These are phyloP conservation scores for Furcasterigmium sp. DNA, from an alignment of 2,329 filamentous ascomycete genomes.

Conservation along the genomic window DNA sequence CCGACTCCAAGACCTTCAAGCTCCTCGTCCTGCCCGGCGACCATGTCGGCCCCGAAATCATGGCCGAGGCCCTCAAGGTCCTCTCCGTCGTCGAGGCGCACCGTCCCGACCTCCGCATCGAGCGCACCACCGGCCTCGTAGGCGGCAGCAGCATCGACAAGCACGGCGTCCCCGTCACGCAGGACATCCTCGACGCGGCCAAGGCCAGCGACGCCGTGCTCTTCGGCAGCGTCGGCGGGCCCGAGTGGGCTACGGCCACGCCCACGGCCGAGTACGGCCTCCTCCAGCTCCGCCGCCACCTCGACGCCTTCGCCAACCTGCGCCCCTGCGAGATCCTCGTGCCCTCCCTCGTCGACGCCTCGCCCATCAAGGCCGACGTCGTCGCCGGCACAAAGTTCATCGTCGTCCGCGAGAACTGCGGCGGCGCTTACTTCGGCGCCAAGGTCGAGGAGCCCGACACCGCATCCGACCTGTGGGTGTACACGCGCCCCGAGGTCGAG, in stretches of 20 bases:
- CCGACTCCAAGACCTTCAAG: background rate
- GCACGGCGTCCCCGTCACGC: constrained; percentile 36
- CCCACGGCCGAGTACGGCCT: constrained; percentile 40
- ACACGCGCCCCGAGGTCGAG: constrained; percentile 38
- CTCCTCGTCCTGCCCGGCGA: constrained; percentile 41
- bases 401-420: constrained; percentile 44
- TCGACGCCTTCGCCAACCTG: constrained; percentile 45
- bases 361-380: constrained; percentile 38
- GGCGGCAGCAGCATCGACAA: constrained; percentile 50
- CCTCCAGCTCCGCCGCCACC: constrained; percentile 29
- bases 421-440: constrained; percentile 43
- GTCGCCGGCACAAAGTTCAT: constrained; percentile 41
- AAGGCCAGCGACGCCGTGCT: constrained; percentile 40
- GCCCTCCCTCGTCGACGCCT: constrained; percentile 30
- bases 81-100: constrained; percentile 32
- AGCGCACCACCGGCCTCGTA: constrained; percentile 55
- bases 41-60: constrained; percentile 48
- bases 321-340: constrained; percentile 42
- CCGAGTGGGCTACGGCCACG: constrained; percentile 33
- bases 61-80: constrained; percentile 44
- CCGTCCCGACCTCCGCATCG: constrained; percentile 22
- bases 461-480: constrained; percentile 43
- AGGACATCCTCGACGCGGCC: constrained; percentile 34
- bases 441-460: constrained; percentile 36
- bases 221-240: constrained; percentile 42